A percentile compares a stretch with the other conserved stretches of the same genome.
Evolutionary conservation across 75 land plant genomes (phyloP).

Genomic region (Adiantum capillusveneris): DNA sequence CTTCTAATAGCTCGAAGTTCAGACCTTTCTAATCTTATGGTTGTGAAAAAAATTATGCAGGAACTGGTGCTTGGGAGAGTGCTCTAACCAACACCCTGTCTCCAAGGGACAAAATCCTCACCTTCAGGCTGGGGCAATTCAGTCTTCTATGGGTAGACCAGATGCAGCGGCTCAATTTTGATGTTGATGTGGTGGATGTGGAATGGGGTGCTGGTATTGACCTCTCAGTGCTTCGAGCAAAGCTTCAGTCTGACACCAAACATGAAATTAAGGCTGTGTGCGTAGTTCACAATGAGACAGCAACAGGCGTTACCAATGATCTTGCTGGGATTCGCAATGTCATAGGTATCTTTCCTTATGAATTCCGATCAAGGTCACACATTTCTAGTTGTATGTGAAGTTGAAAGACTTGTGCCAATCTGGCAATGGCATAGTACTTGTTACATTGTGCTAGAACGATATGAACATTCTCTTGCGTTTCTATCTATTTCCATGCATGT

Average conservation of each 20-base stretch:
- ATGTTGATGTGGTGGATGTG: slow-evolving; percentile 83
- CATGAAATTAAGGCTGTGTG: slow-evolving; percentile 84
- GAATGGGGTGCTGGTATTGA: slow-evolving; percentile 87
- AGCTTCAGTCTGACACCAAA: slow-evolving; percentile 50
- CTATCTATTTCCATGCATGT: too few species aligned
- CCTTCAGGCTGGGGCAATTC: slow-evolving; percentile 84
- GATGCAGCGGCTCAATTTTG: slow-evolving; percentile 74
- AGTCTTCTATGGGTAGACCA: slow-evolving; percentile 95
- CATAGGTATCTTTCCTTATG: slow-evolving; percentile 47
- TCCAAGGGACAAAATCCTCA: slow-evolving; percentile 70
- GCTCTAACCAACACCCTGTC: slow-evolving; percentile 88
- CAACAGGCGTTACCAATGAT: slow-evolving; percentile 93
- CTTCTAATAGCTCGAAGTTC: neutral
- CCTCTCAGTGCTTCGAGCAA: slow-evolving; percentile 49
- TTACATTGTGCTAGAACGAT: too few species aligned
- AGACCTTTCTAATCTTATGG: neutral
- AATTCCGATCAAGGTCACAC: too few species aligned
- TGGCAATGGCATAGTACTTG: too few species aligned
- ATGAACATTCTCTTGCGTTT: too few species aligned
- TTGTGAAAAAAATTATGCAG: slow-evolving; percentile 13
- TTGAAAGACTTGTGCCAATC: too few species aligned
- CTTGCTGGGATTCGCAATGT: slow-evolving; percentile 55
- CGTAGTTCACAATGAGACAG: slow-evolving; percentile 93
- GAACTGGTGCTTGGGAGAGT: slow-evolving; percentile 99
- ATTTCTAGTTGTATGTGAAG: too few species aligned